Percentiles rank a stretch among this genome's conserved stretches.
Evolutionary conservation across 1,284 basidiomycete genomes (phyloP).

Genomic region (Hymenochaete sp.): DNA sequence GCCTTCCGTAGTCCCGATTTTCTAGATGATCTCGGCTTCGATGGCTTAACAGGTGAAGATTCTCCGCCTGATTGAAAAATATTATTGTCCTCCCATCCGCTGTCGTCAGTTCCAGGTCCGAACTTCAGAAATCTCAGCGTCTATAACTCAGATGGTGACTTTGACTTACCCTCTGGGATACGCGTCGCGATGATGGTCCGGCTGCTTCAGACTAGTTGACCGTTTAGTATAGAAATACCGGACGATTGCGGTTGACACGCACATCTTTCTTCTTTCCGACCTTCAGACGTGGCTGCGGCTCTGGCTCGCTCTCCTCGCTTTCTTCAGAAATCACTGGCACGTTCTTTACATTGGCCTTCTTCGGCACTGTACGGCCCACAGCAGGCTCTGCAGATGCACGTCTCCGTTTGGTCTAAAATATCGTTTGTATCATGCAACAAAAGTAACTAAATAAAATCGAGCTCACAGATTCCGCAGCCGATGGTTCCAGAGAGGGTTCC

Average conservation of each 20-base stretch:
- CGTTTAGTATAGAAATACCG: too few species aligned
- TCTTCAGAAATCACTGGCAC: conserved; percentile 52
- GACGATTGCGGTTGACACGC: background rate
- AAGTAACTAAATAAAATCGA: conserved; percentile 15
- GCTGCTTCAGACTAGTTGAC: conserved; percentile 6
- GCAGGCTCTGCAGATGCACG: conserved; percentile 63
- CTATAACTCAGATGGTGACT: background rate
- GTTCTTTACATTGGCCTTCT: conserved; percentile 29
- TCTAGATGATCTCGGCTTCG: conserved; percentile 41
- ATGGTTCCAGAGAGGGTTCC: conserved; percentile 33
- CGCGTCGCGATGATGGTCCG: conserved; percentile 11
- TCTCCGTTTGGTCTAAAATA: conserved; percentile 45
- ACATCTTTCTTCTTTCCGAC: conserved; percentile 12
- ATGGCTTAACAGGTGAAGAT: conserved; percentile 59
- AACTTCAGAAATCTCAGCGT: conserved; percentile 21
- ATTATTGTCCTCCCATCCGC: conserved; percentile 81
- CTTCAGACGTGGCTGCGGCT: conserved; percentile 11
- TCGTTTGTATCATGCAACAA: conserved; percentile 19
- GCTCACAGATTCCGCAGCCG: conserved; percentile 42
- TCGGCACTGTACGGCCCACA: conserved; percentile 39
- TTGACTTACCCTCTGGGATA: conserved; percentile 11
- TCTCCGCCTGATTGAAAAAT: conserved; percentile 77
- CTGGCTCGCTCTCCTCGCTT: conserved; percentile 57
- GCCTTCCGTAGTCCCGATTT: conserved; percentile 37
- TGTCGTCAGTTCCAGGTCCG: conserved; percentile 39